A percentile compares a stretch with the other conserved stretches of the same genome.
phyloP scores from a whole-genome alignment of 805 yeast species.

The Cyberlindnera mississippiensis region DNA sequence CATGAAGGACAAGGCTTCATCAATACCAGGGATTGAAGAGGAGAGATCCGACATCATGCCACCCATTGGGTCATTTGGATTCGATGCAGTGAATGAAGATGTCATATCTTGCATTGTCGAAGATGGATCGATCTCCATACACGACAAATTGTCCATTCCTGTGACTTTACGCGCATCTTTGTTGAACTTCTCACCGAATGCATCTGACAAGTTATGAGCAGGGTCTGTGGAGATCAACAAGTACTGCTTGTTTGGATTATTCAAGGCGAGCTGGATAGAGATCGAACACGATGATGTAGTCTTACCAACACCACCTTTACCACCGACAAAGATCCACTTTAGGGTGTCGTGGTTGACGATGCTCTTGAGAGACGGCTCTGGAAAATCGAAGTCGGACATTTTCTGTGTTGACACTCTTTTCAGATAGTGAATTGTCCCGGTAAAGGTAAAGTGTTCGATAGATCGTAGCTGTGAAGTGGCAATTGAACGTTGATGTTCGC shows the following conservation, averaged over 20 bases:
- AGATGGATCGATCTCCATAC: constrained; percentile 98
- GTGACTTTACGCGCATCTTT: constrained; percentile 94
- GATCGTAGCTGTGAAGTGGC: too few relatives aligned
- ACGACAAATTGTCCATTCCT: constrained; percentile 81
- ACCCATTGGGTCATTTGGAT: constrained; percentile 52
- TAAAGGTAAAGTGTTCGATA: too few relatives aligned
- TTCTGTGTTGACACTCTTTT: too few relatives aligned
- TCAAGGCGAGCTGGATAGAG: constrained; percentile 87
- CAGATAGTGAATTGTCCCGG: too few relatives aligned
- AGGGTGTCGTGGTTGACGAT: constrained; percentile 63
- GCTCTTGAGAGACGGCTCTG: constrained; percentile 68
- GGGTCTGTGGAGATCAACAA: constrained; percentile 95
- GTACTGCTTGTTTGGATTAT: constrained; percentile 76
- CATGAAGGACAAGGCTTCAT: constrained; percentile 96
- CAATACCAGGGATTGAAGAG: constrained; percentile 95
- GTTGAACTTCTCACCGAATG: constrained; percentile 96
- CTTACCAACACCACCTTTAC: constrained; percentile 99
- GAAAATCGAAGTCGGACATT: constrained; percentile 27
- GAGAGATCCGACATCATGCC: constrained; percentile 86
- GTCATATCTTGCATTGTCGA: constrained; percentile 89
- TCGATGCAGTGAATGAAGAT: constrained; percentile 36
- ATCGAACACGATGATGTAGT: constrained; percentile 96
- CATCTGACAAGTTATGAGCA: constrained; percentile 96
- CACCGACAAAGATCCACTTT: constrained; percentile 98
- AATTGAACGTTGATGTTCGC: too few relatives aligned